Percentiles rank a stretch among this genome's conserved stretches.
These are phyloP conservation scores for Cercospora sp. DNA, from an alignment of 2,329 filamentous ascomycete species.

Conservation along the genomic window DNA sequence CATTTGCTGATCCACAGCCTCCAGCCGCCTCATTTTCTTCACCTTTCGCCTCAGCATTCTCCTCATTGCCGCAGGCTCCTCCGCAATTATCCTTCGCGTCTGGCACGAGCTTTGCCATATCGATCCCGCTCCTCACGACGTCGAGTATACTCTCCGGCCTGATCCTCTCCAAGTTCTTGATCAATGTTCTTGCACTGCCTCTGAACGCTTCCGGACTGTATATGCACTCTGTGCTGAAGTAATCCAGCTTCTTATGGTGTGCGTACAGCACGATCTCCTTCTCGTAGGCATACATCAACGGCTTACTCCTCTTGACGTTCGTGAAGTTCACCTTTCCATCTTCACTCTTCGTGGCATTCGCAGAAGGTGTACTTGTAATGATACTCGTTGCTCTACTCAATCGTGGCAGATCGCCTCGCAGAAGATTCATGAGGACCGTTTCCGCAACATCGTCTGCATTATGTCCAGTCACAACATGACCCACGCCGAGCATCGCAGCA, in stretches of 20 bases:
- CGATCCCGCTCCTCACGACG: constrained; percentile 90
- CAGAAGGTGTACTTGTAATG: constrained; percentile 62
- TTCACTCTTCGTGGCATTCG: constrained; percentile 21
- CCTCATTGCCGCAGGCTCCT: constrained; percentile 48
- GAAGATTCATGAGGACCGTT: constrained; percentile 95
- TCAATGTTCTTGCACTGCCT: constrained; percentile 83
- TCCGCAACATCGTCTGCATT: constrained; percentile 98
- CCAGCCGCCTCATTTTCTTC: constrained; percentile 61
- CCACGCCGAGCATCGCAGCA: constrained; percentile 80
- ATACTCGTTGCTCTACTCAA: constrained; percentile 88
- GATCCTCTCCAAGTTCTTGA: constrained; percentile 93
- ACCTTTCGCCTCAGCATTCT: constrained; percentile 32
- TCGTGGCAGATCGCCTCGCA: constrained; percentile 84
- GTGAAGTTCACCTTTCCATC: constrained; percentile 57
- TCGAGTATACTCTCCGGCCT: constrained; percentile 92
- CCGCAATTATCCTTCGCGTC: constrained; percentile 50
- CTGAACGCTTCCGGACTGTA: constrained; percentile 97
- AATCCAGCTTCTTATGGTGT: constrained; percentile 93
- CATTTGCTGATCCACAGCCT: constrained; percentile 73
- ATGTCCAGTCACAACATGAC: constrained; percentile 94
- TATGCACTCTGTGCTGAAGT: constrained; percentile 97
- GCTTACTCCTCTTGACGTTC: constrained; percentile 93
- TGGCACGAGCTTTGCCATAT: constrained; percentile 88
- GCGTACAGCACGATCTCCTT: constrained; percentile 99
- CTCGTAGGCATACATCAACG: constrained; percentile 96